Conservation (phyloP, 441 rosid species). For the Rhodomyrtus psidioides region DNA sequence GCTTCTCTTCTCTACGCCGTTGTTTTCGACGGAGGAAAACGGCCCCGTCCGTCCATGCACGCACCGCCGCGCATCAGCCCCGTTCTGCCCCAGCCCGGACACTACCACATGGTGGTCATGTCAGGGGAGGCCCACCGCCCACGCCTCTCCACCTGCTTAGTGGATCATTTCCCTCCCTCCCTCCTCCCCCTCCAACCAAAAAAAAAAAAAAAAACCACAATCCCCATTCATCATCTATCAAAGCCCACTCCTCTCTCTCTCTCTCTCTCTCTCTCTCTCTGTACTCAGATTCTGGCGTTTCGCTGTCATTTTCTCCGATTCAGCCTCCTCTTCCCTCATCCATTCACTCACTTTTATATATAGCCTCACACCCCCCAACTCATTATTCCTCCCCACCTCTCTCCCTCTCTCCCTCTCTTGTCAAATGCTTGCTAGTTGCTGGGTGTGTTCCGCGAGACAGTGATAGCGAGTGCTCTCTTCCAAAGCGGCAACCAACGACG, state of each 20-base stretch:
- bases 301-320: background rate
- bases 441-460: background rate
- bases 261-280: too few species aligned
- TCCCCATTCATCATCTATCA: background rate
- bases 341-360: background rate
- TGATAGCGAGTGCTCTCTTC: background rate
- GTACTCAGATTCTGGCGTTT: background rate
- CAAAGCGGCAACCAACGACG: background rate
- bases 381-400: background rate
- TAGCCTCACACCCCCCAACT: background rate
- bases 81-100: background rate
- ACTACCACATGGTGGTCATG: constrained; percentile 8
- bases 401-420: background rate
- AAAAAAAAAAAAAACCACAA: background rate
- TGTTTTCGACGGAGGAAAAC: too few species aligned
- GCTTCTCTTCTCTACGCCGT: background rate
- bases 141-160: background rate
- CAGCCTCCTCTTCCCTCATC: background rate
- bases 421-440: background rate
- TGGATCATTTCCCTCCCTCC: background rate
- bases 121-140: constrained; percentile 8
- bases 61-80: background rate
- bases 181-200: too few species aligned
- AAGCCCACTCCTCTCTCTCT: background rate
- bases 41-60: background rate